phyloP scores from a whole-genome alignment of 164 flowering plant genomes.

The Kalanchoe fedtschenkoi region DNA sequence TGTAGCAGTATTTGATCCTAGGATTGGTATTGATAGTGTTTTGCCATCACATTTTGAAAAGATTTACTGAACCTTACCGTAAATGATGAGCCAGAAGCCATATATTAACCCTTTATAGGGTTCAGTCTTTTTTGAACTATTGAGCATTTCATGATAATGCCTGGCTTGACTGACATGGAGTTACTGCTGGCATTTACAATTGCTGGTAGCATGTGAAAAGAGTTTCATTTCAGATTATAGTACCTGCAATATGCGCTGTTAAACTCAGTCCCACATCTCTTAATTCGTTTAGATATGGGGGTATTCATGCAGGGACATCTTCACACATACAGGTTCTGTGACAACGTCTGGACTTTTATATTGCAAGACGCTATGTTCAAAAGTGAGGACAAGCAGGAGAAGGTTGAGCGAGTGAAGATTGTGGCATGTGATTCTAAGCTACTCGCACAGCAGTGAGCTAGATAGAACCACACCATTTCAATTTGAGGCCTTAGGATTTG shows the following conservation, averaged over 20 bases:
- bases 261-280: too few species aligned
- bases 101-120: too few species aligned
- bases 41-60: too few species aligned
- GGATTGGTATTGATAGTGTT: too few species aligned
- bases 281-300: not conserved
- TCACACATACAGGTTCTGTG: constrained; percentile 7
- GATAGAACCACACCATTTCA: not conserved
- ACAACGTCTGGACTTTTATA: constrained; percentile 9
- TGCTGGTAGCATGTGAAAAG: too few species aligned
- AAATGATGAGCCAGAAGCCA: too few species aligned
- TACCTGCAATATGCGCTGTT: not conserved
- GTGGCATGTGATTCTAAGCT: constrained; percentile 5
- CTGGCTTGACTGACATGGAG: too few species aligned
- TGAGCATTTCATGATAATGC: too few species aligned
- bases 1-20: too few species aligned
- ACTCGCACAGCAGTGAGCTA: not conserved
- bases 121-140: too few species aligned
- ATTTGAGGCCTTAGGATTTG: not conserved
- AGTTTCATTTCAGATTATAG: not conserved
- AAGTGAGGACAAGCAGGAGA: constrained; percentile 6
- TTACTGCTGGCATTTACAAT: too few species aligned
- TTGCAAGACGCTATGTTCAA: constrained; percentile 5
- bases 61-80: too few species aligned
- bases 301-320: constrained; percentile 8
- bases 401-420: not conserved